phyloP scores from a whole-genome alignment of 2,329 filamentous ascomycete species.

The Fusarium anguioides region DNA sequence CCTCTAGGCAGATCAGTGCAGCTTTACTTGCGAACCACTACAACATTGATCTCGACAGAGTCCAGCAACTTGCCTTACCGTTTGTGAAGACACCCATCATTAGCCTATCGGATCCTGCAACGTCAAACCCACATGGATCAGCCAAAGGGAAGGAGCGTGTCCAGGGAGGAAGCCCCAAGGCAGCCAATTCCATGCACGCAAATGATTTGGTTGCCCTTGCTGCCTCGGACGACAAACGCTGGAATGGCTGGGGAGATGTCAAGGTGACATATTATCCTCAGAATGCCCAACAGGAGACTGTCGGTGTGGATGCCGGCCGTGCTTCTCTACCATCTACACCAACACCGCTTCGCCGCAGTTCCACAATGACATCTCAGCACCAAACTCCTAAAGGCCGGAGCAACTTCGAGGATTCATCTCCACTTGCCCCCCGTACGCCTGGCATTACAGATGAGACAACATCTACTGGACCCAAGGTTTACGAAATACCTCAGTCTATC shows the following conservation, averaged over 20 bases:
- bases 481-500: conserved; percentile 72
- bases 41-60: conserved; percentile 79
- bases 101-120: conserved; percentile 62
- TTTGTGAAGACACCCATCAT: conserved; percentile 78
- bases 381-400: conserved; percentile 56
- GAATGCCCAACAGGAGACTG: conserved; percentile 44
- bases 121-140: conserved; percentile 65
- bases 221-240: conserved; percentile 67
- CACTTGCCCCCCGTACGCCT: conserved; percentile 58
- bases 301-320: conserved; percentile 44
- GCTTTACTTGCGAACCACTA: conserved; percentile 87
- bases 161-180: conserved; percentile 54
- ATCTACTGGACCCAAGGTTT: conserved; percentile 62
- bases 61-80: conserved; percentile 84
- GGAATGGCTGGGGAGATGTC: conserved; percentile 84
- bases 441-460: conserved; percentile 51
- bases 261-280: conserved; percentile 81
- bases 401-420: conserved; percentile 59
- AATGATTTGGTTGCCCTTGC: conserved; percentile 85
- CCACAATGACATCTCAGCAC: conserved; percentile 62
- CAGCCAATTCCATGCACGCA: conserved; percentile 73
- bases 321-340: conserved; percentile 73
- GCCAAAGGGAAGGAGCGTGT: conserved; percentile 82
- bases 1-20: conserved; percentile 74
- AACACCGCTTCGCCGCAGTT: conserved; percentile 77